A percentile compares a stretch with the other conserved stretches of the same genome.
phyloP scores from a whole-genome alignment of 2,329 filamentous ascomycete species.

The Pseudogymnoascus verrucosus region DNA sequence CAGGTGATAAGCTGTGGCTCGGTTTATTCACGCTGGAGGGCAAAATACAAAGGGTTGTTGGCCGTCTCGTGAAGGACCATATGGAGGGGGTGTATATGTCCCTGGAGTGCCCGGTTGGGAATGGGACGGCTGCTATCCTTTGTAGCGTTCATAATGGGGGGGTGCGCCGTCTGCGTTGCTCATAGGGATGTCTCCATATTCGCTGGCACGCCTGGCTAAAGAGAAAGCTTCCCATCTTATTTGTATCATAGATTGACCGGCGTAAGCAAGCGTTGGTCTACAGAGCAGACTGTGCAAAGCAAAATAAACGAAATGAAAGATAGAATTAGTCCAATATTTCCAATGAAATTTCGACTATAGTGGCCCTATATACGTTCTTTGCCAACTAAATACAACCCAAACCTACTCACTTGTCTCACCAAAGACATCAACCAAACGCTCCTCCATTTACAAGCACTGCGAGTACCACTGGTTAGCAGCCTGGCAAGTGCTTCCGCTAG shows the following conservation, averaged over 20 bases:
- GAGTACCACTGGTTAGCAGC: constrained; percentile 18
- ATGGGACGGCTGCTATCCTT: not conserved
- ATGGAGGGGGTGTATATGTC: not conserved
- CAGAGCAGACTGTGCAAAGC: not conserved
- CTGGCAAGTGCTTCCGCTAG: constrained; percentile 14
- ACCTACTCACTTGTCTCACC: not conserved
- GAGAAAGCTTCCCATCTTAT: not conserved
- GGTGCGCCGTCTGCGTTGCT: not conserved
- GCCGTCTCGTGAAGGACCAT: too few species aligned
- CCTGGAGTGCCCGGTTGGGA: not conserved
- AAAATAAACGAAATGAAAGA: not conserved
- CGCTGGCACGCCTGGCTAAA: not conserved
- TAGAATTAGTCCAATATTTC: not conserved
- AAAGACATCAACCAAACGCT: not conserved
- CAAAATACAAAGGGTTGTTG: not conserved
- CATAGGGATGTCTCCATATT: not conserved
- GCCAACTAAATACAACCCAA: not conserved
- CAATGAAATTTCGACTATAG: not conserved
- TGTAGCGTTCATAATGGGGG: not conserved
- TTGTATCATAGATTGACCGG: not conserved
- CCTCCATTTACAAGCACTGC: constrained; percentile 14
- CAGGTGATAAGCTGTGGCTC: not conserved
- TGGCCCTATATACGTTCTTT: constrained; percentile 18
- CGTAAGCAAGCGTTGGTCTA: not conserved
- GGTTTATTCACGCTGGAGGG: not conserved